Evolutionary conservation across 2,329 filamentous ascomycete species (phyloP).

Genomic region (Aspergillus candidus): DNA sequence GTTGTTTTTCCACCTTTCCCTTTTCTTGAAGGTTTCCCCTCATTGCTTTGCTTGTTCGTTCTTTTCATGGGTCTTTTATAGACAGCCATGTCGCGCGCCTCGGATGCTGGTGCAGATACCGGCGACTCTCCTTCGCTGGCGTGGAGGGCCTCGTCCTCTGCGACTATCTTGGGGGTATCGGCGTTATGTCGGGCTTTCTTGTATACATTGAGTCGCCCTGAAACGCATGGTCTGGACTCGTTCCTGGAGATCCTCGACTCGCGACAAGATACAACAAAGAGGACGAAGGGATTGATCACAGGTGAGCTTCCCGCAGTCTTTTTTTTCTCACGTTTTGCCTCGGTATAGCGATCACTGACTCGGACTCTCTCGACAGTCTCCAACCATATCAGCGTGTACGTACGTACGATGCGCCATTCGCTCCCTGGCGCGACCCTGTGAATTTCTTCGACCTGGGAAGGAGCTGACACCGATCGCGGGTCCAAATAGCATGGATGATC

Average conservation of each 20-base stretch:
- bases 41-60: conserved; percentile 3
- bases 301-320: conserved; percentile 46
- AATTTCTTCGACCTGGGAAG: conserved; percentile 11
- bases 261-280: conserved; percentile 58
- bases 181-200: conserved; percentile 68
- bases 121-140: conserved; percentile 39
- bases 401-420: conserved; percentile 33
- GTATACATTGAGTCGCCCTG: conserved; percentile 64
- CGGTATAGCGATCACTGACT: conserved; percentile 3
- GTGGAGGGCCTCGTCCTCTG: conserved; percentile 68
- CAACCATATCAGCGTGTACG: conserved; percentile 84
- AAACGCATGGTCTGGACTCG: conserved; percentile 67
- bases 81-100: conserved; percentile 23
- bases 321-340: neutral
- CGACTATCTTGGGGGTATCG: conserved; percentile 68
- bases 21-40: conserved; percentile 5
- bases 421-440: conserved; percentile 12
- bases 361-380: conserved; percentile 54
- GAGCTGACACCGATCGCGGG: conserved; percentile 23
- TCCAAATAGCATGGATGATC: conserved; percentile 73
- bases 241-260: conserved; percentile 72
- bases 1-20: neutral
- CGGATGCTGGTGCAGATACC: conserved; percentile 36
- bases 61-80: conserved; percentile 21
- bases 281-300: conserved; percentile 74